phyloP scores from a whole-genome alignment of 2,329 filamentous ascomycete genomes.

The Paecilomyces sp. region DNA sequence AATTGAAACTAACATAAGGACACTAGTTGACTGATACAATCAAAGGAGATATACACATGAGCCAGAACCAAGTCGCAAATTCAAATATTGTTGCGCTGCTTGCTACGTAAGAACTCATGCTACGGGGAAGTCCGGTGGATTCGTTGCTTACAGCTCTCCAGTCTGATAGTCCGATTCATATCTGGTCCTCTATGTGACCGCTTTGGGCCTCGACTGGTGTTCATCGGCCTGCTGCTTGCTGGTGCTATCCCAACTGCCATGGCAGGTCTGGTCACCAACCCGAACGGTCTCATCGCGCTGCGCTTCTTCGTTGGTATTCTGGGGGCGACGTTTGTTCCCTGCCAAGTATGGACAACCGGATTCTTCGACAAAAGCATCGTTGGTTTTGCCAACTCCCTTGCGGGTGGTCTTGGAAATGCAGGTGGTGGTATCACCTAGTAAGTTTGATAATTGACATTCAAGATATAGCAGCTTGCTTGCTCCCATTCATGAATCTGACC shows the following conservation, averaged over 20 bases:
- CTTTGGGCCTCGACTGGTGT: conserved; percentile 74
- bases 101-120: conserved; percentile 49
- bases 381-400: conserved; percentile 78
- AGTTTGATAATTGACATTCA: conserved; percentile 1
- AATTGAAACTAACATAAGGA: not conserved
- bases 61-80: conserved; percentile 66
- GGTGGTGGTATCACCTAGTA: conserved; percentile 82
- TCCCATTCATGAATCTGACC: conserved; percentile 1
- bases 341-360: conserved; percentile 85
- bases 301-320: conserved; percentile 39
- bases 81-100: conserved; percentile 81
- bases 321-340: conserved; percentile 44
- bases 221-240: conserved; percentile 66
- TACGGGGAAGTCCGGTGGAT: not conserved
- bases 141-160: conserved; percentile 16
- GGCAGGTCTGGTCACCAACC: conserved; percentile 66
- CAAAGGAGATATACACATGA: conserved; percentile 68
- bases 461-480: not conserved
- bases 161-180: conserved; percentile 66
- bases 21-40: conserved; percentile 64
- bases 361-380: conserved; percentile 93
- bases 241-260: conserved; percentile 77
- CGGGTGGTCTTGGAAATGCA: conserved; percentile 78
- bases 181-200: conserved; percentile 80
- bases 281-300: conserved; percentile 42